A percentile compares a stretch with the other conserved stretches of the same genome.
Evolutionary conservation across 306 rosid genomes (phyloP).

Genomic region (Biancaea sappan): DNA sequence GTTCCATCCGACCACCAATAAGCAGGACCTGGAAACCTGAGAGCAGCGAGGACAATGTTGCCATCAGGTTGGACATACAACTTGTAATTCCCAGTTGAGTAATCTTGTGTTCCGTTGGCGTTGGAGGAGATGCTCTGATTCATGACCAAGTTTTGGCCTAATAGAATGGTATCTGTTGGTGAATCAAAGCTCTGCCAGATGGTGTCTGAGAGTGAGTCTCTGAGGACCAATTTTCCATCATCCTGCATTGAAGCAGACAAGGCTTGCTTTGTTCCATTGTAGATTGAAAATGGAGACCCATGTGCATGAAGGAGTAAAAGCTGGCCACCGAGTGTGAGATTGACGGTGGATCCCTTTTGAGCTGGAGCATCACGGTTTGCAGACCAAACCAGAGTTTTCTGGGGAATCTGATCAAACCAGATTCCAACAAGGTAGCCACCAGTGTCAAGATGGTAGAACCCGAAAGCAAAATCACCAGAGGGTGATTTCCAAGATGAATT

Average conservation of each 20-base stretch:
- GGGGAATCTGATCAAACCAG: conserved; percentile 34
- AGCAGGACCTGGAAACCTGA: conserved; percentile 12
- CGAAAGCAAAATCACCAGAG: conserved; percentile 39
- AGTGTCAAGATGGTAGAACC: conserved; percentile 20
- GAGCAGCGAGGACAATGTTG: conserved; percentile 33
- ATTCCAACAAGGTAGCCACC: conserved; percentile 31
- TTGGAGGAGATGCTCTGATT: conserved; percentile 37
- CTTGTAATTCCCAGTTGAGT: conserved; percentile 36
- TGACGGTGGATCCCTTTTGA: conserved; percentile 30
- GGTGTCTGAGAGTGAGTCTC: background rate
- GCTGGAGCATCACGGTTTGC: conserved; percentile 38
- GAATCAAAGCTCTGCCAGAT: conserved; percentile 42
- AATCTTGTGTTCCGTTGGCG: conserved; percentile 35
- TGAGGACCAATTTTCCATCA: conserved; percentile 35
- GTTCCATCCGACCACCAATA: conserved; percentile 32
- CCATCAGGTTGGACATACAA: conserved; percentile 41
- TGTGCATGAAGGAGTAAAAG: conserved; percentile 16
- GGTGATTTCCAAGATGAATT: conserved; percentile 41
- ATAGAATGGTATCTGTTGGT: conserved; percentile 41
- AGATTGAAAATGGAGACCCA: background rate
- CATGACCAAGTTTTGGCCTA: conserved; percentile 35
- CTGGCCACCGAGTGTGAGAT: conserved; percentile 29
- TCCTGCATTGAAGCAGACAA: conserved; percentile 34
- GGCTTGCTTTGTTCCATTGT: background rate
- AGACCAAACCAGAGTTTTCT: conserved; percentile 40